Base-by-base conservation (phyloP, 192 early-diverging fungal species). In the Coemansia erecta region DNA sequence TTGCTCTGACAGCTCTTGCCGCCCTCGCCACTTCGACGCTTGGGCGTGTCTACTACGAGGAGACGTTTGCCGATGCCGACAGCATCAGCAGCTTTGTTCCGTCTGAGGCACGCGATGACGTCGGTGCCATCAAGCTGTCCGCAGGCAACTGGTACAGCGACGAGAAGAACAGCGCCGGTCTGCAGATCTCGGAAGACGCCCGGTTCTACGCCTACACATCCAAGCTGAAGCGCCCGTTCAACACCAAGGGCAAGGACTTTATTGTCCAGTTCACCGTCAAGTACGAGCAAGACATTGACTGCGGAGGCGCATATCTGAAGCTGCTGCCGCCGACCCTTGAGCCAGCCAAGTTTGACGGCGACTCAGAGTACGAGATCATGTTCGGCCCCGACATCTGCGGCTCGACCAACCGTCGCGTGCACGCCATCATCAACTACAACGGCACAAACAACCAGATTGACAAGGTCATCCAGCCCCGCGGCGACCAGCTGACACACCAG, bases 301-400 rank as follows among this genome's bases (percentile, higher is more conserved):
- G 94, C 70, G 93, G 92, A 43, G 94, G 94, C 63, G 90, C 90
- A 28, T 94, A 94, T 68, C 68, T 94, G 49, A 94, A 94, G 86
- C 81, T 97, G 58, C 73, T 94, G 54, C 90, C 93, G 37, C 81
- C 85, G n/a, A 81, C 80, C n/a, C 83, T 92, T 42, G 89, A 97
- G 58, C 82, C 89, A 28, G 71, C 73, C 37, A 83, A 79, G 58
- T 94, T 95, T 68, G 83, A 89, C 58, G 93, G 94, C 64, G 92
- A 95, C 46, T 87, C 90, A 19, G 81, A 83, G 56, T 90, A 89
- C 71, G 86, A 85, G 65, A 84, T 91, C 54, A 91, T 89, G 88
- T 90, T 92, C 69, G 89, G 88, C 28, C 97, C 97, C 35, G 97
- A 98, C 76, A 89, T 92, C 56, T 98, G 97, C 80, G 97, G 94